Evolutionary conservation across 305 asterid genomes (phyloP), one percentile per base, ranked within the genome.

Genomic region (Fraxinus greggii): DNA sequence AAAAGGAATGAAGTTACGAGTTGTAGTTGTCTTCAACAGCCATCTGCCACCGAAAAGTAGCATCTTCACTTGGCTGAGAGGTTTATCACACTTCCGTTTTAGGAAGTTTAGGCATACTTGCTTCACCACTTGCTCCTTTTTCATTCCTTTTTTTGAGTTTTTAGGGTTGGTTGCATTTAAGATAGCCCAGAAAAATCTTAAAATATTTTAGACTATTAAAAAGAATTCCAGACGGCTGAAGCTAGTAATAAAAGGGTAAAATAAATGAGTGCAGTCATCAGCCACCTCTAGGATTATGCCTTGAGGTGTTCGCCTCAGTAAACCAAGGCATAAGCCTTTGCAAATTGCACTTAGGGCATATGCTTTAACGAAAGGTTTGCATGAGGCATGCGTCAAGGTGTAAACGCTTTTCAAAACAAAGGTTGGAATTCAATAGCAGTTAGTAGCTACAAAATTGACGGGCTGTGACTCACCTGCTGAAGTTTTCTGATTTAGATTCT

Each of bases 391-490:
- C 31, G 15, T 21, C 69, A 8, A 59, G 72, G 32, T 7, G n/a
- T 63, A 23, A 61, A 63, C 0, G 32, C 31, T 63, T 63, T 23
- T 63, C 72, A 63, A 63, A 24, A 63, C 32, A 63, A 63, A 63
- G 72, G 76, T 24, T 75, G 72, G 69, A 79, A 45, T 80, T 12
- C 29, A 56, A 31, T 29, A 72, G 28, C 81, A 72, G 59, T 54
- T 69, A 38, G 40, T 67, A 85, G 72, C 72, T 32, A 78, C 51
- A 78, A 12, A 45, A 77, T 4, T 77, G 45, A 67, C 67, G 23
- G 15, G 75, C 32, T 74, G 72, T 31, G 48, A 81, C 83, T 78
- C 77, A 85, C 91, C 86, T 86, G 90, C 84, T 87, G 79, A 84
- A 79, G 83, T 54, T 86, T 59, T 87, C 87, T 38, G 72, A 75